phyloP scores from a whole-genome alignment of 805 yeast species.

The Hyphopichia homilentoma region DNA sequence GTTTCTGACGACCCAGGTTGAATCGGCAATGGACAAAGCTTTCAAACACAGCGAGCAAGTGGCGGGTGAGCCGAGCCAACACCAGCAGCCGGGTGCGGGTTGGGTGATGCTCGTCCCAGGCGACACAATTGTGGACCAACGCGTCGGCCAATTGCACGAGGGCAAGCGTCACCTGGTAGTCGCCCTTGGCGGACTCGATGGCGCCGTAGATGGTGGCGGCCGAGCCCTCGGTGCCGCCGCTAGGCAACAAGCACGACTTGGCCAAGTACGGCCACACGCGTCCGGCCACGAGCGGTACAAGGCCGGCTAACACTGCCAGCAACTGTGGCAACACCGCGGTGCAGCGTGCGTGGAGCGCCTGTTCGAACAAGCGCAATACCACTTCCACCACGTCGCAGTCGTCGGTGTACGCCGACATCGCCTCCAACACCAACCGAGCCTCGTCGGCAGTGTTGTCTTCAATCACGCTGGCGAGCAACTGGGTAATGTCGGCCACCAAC shows the following conservation, averaged over 20 bases:
- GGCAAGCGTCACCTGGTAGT: conserved; percentile 60
- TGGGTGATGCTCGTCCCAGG: conserved; percentile 30
- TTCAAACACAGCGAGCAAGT: conserved; percentile 68
- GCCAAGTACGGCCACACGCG: conserved; percentile 79
- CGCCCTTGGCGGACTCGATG: conserved; percentile 66
- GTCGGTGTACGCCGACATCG: conserved; percentile 46
- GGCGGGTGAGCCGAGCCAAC: conserved; percentile 49
- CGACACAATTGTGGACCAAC: conserved; percentile 49
- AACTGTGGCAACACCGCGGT: conserved; percentile 42
- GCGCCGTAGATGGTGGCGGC: conserved; percentile 62
- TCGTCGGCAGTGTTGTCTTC: conserved; percentile 30
- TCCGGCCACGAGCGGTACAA: conserved; percentile 49
- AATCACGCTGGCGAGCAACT: conserved; percentile 47
- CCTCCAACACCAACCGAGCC: conserved; percentile 26
- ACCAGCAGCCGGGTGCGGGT: conserved; percentile 46
- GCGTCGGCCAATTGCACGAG: conserved; percentile 53
- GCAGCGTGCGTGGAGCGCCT: conserved; percentile 55
- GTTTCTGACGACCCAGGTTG: conserved; percentile 50
- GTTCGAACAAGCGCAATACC: conserved; percentile 64
- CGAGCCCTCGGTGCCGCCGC: conserved; percentile 59
- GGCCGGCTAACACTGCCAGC: conserved; percentile 46
- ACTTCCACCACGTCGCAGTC: conserved; percentile 61
- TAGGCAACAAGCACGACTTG: conserved; percentile 61
- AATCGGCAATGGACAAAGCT: conserved; percentile 71
- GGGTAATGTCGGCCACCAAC: conserved; percentile 46